Base-by-base conservation (phyloP, 1,284 basidiomycete genomes). In the Pterulicium gracile region DNA sequence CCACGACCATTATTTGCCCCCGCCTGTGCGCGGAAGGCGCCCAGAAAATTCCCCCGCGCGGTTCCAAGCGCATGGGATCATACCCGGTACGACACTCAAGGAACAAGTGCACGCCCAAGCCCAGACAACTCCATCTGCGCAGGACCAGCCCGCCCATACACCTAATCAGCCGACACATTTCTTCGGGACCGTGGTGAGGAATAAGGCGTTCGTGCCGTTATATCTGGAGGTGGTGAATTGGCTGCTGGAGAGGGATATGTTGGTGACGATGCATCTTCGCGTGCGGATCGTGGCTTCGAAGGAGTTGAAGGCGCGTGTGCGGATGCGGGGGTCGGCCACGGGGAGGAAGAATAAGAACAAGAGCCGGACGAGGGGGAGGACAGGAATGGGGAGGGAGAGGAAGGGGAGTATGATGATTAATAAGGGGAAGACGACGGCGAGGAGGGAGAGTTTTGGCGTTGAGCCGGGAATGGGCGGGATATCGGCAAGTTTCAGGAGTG, bases 191-290 rank as follows among this genome's bases (percentile, higher is more conserved):
- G 77, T 88, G 23, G 81, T 88, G 14, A 69, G 75, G 44, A 67
- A 70, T 19, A 80, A 82, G 53, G 81, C 86, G 22, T 65, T 75
- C 15, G 75, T 91, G 22, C 70, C 77, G 13, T 62, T 81, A 36
- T 95, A 88, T 58, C 75, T 87, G 47, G 79, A 88, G 35, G 85
- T 93, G 27, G 77, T 98, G n/a, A 65, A 87, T 40, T 98, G 94
- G 93, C 78, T 98, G 67, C 72, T 98, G 32, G 85, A 88, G 52
- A 79, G 82, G 44, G 88, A 90, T 54, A 73, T 98, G 49, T 69
- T 97, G 18, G 75, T 88, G 47, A 88, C 90, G 24, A 71, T 94
- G 40, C 93, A 94, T 59, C 77, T 93, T 4, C 80, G 87, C 35
- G 79, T 95, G 45, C 81, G 94, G 32, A 73, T 98, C 24, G 73